Evolutionary conservation across 1,284 basidiomycete genomes (phyloP).

Genomic region (Farysia itapuensis): DNA sequence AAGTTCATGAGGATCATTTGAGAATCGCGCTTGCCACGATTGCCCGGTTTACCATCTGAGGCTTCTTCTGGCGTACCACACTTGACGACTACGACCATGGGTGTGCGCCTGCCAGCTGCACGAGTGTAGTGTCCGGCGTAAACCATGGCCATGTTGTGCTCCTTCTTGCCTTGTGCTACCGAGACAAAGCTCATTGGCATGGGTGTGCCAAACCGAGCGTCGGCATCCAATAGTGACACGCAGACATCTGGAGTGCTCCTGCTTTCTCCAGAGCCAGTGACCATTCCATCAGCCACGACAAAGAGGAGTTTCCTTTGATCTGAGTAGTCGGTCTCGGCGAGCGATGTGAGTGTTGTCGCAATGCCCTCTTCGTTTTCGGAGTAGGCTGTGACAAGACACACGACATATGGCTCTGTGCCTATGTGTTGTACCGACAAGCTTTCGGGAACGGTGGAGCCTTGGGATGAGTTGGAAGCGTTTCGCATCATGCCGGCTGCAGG

Average conservation of each 20-base stretch:
- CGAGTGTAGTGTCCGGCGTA: slow-evolving; percentile 94
- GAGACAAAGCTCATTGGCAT: slow-evolving; percentile 91
- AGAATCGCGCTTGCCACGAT: slow-evolving; percentile 96
- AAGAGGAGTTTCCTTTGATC: slow-evolving; percentile 89
- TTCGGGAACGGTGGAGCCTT: slow-evolving; percentile 21
- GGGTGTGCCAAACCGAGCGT: slow-evolving; percentile 93
- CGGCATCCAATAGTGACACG: slow-evolving; percentile 85
- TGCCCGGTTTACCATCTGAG: slow-evolving; percentile 88
- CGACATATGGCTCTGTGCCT: slow-evolving; percentile 77
- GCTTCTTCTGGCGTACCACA: slow-evolving; percentile 78
- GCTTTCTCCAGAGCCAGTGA: slow-evolving; percentile 94
- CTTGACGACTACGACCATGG: slow-evolving; percentile 94
- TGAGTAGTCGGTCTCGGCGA: slow-evolving; percentile 85
- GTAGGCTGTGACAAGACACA: slow-evolving; percentile 96
- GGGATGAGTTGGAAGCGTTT: slow-evolving; percentile 16
- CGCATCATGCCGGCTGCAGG: slow-evolving; percentile 33
- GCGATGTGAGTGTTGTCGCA: slow-evolving; percentile 86
- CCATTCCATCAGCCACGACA: slow-evolving; percentile 97
- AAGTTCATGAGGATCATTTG: slow-evolving; percentile 99
- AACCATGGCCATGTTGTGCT: slow-evolving; percentile 92
- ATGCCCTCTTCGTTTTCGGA: slow-evolving; percentile 93
- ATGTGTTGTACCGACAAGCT: slow-evolving; percentile 41
- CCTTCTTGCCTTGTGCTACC: slow-evolving; percentile 84
- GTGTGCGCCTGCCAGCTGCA: slow-evolving; percentile 76
- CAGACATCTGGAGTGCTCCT: slow-evolving; percentile 94